Conservation (phyloP, 495 filamentous ascomycete genomes). For the Letharia lupina region DNA sequence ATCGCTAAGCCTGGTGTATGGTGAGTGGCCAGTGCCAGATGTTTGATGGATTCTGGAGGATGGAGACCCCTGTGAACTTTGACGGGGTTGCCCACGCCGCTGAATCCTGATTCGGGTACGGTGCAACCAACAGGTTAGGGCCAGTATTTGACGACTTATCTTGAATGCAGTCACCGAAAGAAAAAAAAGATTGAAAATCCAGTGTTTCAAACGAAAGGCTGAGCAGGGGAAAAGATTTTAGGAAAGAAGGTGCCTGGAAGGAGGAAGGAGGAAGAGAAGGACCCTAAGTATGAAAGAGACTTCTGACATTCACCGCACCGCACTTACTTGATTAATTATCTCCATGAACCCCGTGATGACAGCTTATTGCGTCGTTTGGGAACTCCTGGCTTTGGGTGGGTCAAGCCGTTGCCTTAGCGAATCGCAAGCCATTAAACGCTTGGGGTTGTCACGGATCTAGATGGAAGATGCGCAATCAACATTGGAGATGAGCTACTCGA, state of each 20-base stretch:
- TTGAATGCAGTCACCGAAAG: background rate
- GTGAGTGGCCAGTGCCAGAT: slow-evolving; percentile 2
- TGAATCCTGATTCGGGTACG: slow-evolving; percentile 5
- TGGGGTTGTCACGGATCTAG: slow-evolving; percentile 13
- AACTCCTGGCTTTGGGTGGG: slow-evolving; percentile 6
- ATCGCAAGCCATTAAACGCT: slow-evolving; percentile 9
- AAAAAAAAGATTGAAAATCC: background rate
- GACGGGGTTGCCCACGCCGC: slow-evolving; percentile 7
- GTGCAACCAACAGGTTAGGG: background rate
- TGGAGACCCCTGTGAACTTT: background rate
- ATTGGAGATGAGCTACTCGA: slow-evolving; percentile 13
- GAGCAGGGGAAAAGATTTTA: background rate
- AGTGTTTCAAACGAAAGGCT: background rate
- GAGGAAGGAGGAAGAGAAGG: background rate
- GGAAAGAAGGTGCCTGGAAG: slow-evolving; percentile 1
- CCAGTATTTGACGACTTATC: background rate
- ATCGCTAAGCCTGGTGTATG: slow-evolving; percentile 4
- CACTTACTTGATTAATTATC: slow-evolving; percentile 4
- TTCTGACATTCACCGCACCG: slow-evolving; percentile 9
- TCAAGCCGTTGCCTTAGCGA: slow-evolving; percentile 5
- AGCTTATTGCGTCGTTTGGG: background rate
- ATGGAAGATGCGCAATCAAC: slow-evolving; percentile 1
- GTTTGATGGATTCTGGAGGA: slow-evolving; percentile 1
- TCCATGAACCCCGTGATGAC: slow-evolving; percentile 19
- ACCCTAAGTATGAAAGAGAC: slow-evolving; percentile 3